These are phyloP conservation scores for Aegilops sharonensis DNA, from an alignment of 176 grass and related monocot genomes.

Conservation along the genomic window DNA sequence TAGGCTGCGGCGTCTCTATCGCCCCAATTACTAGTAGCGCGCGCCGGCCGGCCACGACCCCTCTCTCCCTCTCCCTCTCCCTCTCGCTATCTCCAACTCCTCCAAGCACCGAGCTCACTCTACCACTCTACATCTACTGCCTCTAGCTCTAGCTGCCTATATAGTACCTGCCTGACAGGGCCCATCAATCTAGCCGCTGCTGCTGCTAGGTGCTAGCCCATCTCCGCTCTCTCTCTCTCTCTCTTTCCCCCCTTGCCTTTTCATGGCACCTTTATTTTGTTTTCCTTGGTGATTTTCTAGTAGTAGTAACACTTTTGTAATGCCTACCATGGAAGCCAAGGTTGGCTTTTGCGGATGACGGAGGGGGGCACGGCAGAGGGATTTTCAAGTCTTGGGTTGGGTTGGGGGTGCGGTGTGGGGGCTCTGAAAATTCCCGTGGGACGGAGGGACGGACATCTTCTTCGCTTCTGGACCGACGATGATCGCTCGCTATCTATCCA, in stretches of 20 bases:
- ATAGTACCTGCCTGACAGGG: background rate
- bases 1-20: constrained; percentile 35
- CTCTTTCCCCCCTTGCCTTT: background rate
- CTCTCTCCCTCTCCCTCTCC: background rate
- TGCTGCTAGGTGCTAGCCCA: background rate
- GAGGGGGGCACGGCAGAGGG: background rate
- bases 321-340: background rate
- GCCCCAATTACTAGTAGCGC: background rate
- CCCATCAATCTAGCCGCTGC: constrained; percentile 20
- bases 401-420: background rate
- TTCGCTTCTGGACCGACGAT: constrained; percentile 18
- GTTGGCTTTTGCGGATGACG: background rate
- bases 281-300: background rate
- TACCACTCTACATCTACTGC: no score
- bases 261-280: background rate
- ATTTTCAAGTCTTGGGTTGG: background rate
- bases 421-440: constrained; percentile 77
- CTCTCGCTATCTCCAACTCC: constrained; percentile 7
- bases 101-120: background rate
- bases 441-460: background rate
- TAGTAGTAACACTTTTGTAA: no score
- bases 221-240: constrained; percentile 5
- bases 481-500: constrained; percentile 38
- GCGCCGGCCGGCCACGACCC: background rate
- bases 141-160: background rate